phyloP scores from a whole-genome alignment of 257 asterid species.

The Fraxinus anomala region DNA sequence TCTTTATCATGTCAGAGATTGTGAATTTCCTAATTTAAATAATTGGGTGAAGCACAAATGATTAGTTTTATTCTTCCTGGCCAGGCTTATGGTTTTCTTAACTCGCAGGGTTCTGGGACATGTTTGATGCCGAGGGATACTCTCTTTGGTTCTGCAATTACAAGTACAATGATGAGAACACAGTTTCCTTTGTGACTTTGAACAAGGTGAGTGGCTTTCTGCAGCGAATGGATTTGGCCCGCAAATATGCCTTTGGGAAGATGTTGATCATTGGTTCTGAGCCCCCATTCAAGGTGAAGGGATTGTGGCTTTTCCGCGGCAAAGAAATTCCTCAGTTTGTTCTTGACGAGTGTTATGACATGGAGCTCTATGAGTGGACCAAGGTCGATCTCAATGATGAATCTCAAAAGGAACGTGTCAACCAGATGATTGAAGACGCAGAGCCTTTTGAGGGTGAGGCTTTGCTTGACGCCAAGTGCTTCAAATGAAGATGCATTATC shows the following conservation, averaged over 20 bases:
- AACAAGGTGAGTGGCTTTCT: conserved; percentile 94
- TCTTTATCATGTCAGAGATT: not conserved
- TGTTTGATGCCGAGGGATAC: conserved; percentile 97
- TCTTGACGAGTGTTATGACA: conserved; percentile 82
- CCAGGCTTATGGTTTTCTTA: not conserved
- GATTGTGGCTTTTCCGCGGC: conserved; percentile 92
- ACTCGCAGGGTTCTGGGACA: conserved; percentile 88
- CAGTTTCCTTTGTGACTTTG: conserved; percentile 79
- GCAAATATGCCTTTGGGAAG: conserved; percentile 94
- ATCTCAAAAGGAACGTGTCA: conserved; percentile 88
- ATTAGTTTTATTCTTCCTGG: not conserved
- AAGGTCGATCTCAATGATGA: conserved; percentile 78
- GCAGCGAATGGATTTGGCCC: conserved; percentile 91
- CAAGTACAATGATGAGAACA: conserved; percentile 91
- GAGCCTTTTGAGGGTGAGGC: conserved; percentile 93
- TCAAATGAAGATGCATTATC: conserved; percentile 50
- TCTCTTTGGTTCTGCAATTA: conserved; percentile 96
- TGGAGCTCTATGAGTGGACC: conserved; percentile 90
- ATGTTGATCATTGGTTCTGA: conserved; percentile 83
- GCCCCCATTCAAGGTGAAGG: conserved; percentile 87
- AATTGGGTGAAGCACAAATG: not conserved
- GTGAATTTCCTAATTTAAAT: not conserved
- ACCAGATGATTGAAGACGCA: conserved; percentile 85
- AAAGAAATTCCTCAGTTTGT: conserved; percentile 75
- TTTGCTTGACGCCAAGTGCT: conserved; percentile 87